phyloP scores from a whole-genome alignment of 805 yeast species.

The Zygoascus bituminiphila region DNA sequence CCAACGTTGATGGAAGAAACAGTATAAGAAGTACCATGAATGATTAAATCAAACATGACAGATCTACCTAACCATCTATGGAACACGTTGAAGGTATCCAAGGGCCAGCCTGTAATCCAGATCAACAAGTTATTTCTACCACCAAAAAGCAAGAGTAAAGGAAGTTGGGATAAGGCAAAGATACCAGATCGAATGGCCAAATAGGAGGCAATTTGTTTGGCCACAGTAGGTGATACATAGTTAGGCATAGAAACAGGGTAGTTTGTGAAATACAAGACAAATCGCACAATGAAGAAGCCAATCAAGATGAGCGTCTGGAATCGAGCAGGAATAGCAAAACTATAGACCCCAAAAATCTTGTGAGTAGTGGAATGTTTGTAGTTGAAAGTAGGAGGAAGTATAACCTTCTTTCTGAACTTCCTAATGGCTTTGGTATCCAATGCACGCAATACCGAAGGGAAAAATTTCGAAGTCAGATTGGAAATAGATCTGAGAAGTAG shows the following conservation, averaged over 20 bases:
- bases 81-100: conserved; percentile 49
- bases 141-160: conserved; percentile 46
- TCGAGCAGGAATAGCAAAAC: conserved; percentile 30
- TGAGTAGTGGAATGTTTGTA: conserved; percentile 18
- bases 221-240: background rate
- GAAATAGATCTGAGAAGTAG: conserved; percentile 4
- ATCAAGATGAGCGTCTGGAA: conserved; percentile 28
- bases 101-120: conserved; percentile 53
- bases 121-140: conserved; percentile 66
- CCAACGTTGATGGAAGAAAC: conserved; percentile 4
- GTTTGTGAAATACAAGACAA: conserved; percentile 20
- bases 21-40: conserved; percentile 53
- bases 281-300: conserved; percentile 27
- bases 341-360: conserved; percentile 5
- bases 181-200: conserved; percentile 36
- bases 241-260: conserved; percentile 7
- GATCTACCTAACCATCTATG: conserved; percentile 59
- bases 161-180: conserved; percentile 40
- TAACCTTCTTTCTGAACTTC: conserved; percentile 13
- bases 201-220: conserved; percentile 27
- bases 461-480: conserved; percentile 6
- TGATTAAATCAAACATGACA: conserved; percentile 39
- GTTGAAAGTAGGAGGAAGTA: conserved; percentile 25
- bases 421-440: conserved; percentile 12
- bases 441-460: conserved; percentile 12